Base-by-base conservation (phyloP, 768 basidiomycete species). In the Mycena venus region DNA sequence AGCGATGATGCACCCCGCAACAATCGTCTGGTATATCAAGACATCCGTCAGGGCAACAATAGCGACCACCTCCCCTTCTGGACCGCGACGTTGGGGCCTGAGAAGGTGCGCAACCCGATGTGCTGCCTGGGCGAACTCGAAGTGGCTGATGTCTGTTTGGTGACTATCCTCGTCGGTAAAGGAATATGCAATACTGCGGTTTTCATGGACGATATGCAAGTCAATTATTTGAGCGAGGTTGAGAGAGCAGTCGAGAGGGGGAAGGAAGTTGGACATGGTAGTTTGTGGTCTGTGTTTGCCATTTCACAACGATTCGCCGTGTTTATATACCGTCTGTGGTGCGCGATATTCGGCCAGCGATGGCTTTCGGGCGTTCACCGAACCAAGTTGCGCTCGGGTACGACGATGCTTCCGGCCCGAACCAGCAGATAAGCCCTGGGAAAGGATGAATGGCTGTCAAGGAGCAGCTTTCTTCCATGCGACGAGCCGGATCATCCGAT, bases 81-180 rank as follows among this genome's bases (percentile, higher is more conserved):
- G 72, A 3, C 84, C 79, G 42, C 59, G 65, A 5, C 84, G 80
- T 19, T 73, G 73, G 0, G 86, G 87, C 19, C 85, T 80, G 8
- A 88, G 42, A 23, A 76, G 68, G 69, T 85, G 85, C 0, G 87
- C 87, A 25, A 85, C 78, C 21, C 87, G 84, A 70, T 89, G 85
- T 51, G 82, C 83, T 11, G 88, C 88, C 10, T 84, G 83, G 15
- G 81, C 83, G 74, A 88, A 89, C 60, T 89, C 87, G 9, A 86
- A 64, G 65, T 84, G 83, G 7, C 85, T 82, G 34, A 89, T 82
- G 32, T 74, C 67, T 12, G 79, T 78, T 17, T 81, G 71, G 9
- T 78, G 44, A 36, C 31, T 64, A 1, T 68, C 70, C 14, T 72
- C 71, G 40, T 82, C 80, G 10, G 80, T 60, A 55, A 82, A 88